Evolutionary conservation across 2,329 filamentous ascomycete species (phyloP), one percentile per base, ranked within the genome.

Genomic region (Fulvia fulva): DNA sequence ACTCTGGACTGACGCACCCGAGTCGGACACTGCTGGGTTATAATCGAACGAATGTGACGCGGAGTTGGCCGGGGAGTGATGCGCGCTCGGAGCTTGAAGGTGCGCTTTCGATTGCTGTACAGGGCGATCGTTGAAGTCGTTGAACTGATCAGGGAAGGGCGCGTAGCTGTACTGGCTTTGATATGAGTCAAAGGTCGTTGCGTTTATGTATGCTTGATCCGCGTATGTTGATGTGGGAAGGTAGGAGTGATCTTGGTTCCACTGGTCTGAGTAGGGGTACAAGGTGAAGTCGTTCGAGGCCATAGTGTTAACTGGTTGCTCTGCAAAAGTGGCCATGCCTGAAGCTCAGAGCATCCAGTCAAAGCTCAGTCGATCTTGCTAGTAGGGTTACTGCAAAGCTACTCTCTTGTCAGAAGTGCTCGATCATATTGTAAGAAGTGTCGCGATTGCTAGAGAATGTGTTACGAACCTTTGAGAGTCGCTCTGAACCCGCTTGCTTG

Each of bases 21-120:
- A 81, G 65, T 81, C 78, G 8, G 79, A 81, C 2, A 77, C 78
- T 16, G 77, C 76, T 32, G 78, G 76, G 51, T 67, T 74, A 58
- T 66, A 58, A 41, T 80, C 78, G 64, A 79, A 80, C 8, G 77
- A 77, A 59, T 78, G 73, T 25, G 76, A 71, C 32, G 68, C 68
- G 5, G 78, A 79, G 60, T 76, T 68, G 9, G 68, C 62, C n/a
- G 78, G 77, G 16, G 77, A 80, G 57, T 74, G 74, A 46, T 70
- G 66, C 22, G 74, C 74, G 51, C 70, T 76, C n/a, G 70, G 71
- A 26, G 69, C 62, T 53, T 70, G 74, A 30, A 71, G 71, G 55
- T 63, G 67, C 45, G 69, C 64, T 67, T 76, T 77, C 23, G 73
- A 68, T 23, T 68, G 71, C 57, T 73, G 71, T 16, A 70, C 68